Base-by-base conservation (phyloP, 2,329 filamentous ascomycete species). In the Colletotrichum theobromicola region DNA sequence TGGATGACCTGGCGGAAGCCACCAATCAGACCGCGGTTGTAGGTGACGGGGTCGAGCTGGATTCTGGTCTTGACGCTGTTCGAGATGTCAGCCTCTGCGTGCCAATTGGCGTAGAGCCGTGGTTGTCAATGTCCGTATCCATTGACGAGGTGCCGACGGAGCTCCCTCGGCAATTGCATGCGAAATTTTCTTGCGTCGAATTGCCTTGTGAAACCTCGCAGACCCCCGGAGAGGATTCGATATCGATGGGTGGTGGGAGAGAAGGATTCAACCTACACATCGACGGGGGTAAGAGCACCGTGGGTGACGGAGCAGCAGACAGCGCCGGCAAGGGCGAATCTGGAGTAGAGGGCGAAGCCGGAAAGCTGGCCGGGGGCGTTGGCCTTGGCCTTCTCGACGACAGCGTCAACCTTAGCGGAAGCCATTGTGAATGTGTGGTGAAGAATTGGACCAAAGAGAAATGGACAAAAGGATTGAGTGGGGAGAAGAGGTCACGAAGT, bases 241-340 rank as follows among this genome's bases (percentile, higher is more conserved):
- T 16, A 13, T 30, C 2, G 35, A n/a, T 26, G 53, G 15, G 53
- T 24, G 53, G 16, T 21, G 12, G 55, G 60, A 15, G 6, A 57
- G 32, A 26, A n/a, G 65, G 70, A 50, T 24, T 50, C n/a, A 55
- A 94, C 96, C 87, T 97, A 98, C 96, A 99, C 97, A 94, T 99
- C 97, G 87, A 99, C 95, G 84, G 97, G 97, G 80, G 97, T 99
- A 82, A 98, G 93, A 83, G 91, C 94, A 87, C 96, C 97, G 92
- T 99, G 97, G 84, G 97, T 99, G 88, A 98, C 89, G 81, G 96
- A 97, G 88, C 97, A 99, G 93, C 97, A 98, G 90, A 98, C 89
- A 82, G 97, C 97, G 88, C 97, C 97, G 82, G 97, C 96, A 82
- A 99, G 94, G 88, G 97, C 96, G 90, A 98, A 98, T 88, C 95